A percentile compares a stretch with the other conserved stretches of the same genome.
phyloP scores from a whole-genome alignment of 768 basidiomycete genomes.

The Pisolithus orientalis region DNA sequence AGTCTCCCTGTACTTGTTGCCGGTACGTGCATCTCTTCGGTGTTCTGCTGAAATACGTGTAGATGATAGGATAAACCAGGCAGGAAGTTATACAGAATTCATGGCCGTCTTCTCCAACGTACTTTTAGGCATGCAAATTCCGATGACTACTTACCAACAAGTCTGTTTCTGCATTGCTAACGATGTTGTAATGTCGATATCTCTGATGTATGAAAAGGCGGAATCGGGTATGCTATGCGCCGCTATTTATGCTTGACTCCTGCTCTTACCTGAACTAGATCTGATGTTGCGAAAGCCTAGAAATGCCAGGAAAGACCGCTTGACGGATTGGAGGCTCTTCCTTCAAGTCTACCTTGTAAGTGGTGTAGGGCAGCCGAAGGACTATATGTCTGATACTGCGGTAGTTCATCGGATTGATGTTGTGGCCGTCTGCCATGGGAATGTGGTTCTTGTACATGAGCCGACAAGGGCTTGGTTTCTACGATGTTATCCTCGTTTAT shows the following conservation, averaged over 20 bases:
- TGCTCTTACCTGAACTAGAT: slow-evolving; percentile 18
- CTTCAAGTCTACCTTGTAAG: slow-evolving; percentile 40
- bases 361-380: too few species aligned
- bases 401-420: slow-evolving; percentile 39
- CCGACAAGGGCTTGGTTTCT: slow-evolving; percentile 31
- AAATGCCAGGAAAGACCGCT: slow-evolving; percentile 41
- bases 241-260: neutral
- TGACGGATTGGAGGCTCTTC: slow-evolving; percentile 45
- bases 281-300: slow-evolving; percentile 44
- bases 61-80: slow-evolving; percentile 17
- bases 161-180: slow-evolving; percentile 50
- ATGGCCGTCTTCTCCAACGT: slow-evolving; percentile 51
- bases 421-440: slow-evolving; percentile 40
- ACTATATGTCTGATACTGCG: neutral
- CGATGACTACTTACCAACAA: slow-evolving; percentile 49
- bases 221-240: slow-evolving; percentile 32
- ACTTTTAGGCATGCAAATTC: slow-evolving; percentile 52
- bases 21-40: slow-evolving; percentile 19
- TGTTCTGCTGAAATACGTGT: neutral
- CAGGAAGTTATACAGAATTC: slow-evolving; percentile 54
- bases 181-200: slow-evolving; percentile 46
- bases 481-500: slow-evolving; percentile 35
- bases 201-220: slow-evolving; percentile 46
- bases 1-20: slow-evolving; percentile 34
- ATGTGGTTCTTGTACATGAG: slow-evolving; percentile 36